Percentiles rank a stretch among this genome's conserved stretches.
These are phyloP conservation scores for Entomortierella lignicola DNA, from an alignment of 192 early-diverging fungal species.

Conservation along the genomic window DNA sequence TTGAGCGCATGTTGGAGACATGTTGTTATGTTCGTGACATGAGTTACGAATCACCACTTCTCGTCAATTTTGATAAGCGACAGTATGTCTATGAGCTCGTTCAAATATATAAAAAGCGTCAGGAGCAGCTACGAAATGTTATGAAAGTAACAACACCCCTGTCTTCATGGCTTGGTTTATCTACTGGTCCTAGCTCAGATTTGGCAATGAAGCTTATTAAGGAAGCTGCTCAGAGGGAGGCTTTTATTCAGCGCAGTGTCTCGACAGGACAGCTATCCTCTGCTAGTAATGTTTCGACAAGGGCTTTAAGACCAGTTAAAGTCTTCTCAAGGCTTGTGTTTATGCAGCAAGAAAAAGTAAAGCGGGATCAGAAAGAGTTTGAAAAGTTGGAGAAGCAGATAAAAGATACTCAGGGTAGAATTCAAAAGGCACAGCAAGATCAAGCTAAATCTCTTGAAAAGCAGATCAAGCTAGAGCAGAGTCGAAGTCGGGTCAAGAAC, in stretches of 20 bases:
- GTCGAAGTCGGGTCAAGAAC: conserved; percentile 43
- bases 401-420: conserved; percentile 61
- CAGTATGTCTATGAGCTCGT: conserved; percentile 71
- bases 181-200: conserved; percentile 12
- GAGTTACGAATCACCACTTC: conserved; percentile 62
- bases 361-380: conserved; percentile 74
- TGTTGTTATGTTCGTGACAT: conserved; percentile 74
- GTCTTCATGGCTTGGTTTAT: conserved; percentile 41
- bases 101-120: conserved; percentile 41
- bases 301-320: background rate
- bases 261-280: conserved; percentile 15
- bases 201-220: conserved; percentile 40
- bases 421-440: conserved; percentile 61
- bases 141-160: conserved; percentile 24
- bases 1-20: conserved; percentile 77
- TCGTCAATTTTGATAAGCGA: conserved; percentile 77
- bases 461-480: conserved; percentile 50
- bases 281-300: background rate
- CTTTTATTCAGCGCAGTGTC: conserved; percentile 11
- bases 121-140: conserved; percentile 6
- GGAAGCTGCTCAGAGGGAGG: conserved; percentile 52
- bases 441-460: conserved; percentile 57
- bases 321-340: conserved; percentile 63
- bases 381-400: conserved; percentile 73
- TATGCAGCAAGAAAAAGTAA: conserved; percentile 72